A percentile compares a stretch with the other conserved stretches of the same genome.
Conservation (phyloP, 805 yeast genomes). For the Danielozyma ontarioensis region DNA sequence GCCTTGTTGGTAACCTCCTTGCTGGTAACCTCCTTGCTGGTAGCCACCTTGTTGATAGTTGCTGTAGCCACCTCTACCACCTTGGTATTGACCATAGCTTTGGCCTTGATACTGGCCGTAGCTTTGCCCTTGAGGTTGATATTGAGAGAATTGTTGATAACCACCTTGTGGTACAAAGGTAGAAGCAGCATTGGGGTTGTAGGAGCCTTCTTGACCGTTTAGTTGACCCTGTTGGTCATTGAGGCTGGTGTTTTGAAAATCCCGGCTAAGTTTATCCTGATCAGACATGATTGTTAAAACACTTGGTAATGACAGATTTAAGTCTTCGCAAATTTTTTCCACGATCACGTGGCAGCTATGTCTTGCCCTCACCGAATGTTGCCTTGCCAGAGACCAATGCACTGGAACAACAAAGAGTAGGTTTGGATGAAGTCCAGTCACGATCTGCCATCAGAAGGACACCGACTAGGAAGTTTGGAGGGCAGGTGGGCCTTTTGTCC, state of each 20-base stretch:
- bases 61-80: conserved; percentile 9
- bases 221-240: conserved; percentile 15
- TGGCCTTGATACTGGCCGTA: conserved; percentile 8
- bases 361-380: too few relatives aligned
- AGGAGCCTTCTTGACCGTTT: conserved; percentile 14
- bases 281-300: conserved; percentile 14
- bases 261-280: conserved; percentile 40
- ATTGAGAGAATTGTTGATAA: conserved; percentile 13
- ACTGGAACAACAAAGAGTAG: too few relatives aligned
- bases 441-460: too few relatives aligned
- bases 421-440: too few relatives aligned
- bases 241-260: conserved; percentile 39
- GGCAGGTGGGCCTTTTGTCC: too few relatives aligned
- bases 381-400: too few relatives aligned
- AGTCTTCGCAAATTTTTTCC: not conserved
- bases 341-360: too few relatives aligned
- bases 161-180: conserved; percentile 44
- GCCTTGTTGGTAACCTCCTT: conserved; percentile 11
- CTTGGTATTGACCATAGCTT: conserved; percentile 22
- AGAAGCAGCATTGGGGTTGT: conserved; percentile 47
- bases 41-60: conserved; percentile 17
- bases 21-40: conserved; percentile 17
- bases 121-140: conserved; percentile 5
- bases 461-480: too few relatives aligned
- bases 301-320: not conserved